phyloP scores from a whole-genome alignment of 441 rosid genomes.

The Sinapis alba region DNA sequence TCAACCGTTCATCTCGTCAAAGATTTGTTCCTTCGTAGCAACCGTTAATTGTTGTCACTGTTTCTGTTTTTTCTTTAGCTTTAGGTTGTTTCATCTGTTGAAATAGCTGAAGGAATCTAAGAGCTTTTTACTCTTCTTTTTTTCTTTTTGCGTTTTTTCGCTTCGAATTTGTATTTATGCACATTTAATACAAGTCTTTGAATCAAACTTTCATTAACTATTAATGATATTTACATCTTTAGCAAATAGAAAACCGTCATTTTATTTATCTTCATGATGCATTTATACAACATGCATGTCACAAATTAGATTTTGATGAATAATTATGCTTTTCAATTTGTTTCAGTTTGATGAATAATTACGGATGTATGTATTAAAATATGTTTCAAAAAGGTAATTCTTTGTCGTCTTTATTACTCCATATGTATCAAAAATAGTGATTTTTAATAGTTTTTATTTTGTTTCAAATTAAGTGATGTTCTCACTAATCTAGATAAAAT shows the following conservation, averaged over 20 bases:
- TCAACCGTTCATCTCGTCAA: neutral
- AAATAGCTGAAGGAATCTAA: neutral
- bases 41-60: neutral
- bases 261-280: neutral
- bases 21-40: slow-evolving; percentile 1
- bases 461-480: no score
- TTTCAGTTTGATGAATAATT: neutral
- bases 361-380: neutral
- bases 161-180: neutral
- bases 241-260: neutral
- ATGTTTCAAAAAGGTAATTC: neutral
- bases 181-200: neutral
- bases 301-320: neutral
- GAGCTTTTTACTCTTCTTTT: neutral
- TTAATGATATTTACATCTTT: neutral
- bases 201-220: neutral
- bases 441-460: no score
- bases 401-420: neutral
- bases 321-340: neutral
- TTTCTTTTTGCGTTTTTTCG: neutral
- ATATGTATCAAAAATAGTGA: no score
- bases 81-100: neutral
- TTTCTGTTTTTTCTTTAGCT: neutral
- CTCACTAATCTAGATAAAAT: no score
- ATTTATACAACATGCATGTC: neutral